These are phyloP conservation scores for Trypanosoma congolense DNA, from an alignment of 208 protist genomes.

Conservation along the genomic window DNA sequence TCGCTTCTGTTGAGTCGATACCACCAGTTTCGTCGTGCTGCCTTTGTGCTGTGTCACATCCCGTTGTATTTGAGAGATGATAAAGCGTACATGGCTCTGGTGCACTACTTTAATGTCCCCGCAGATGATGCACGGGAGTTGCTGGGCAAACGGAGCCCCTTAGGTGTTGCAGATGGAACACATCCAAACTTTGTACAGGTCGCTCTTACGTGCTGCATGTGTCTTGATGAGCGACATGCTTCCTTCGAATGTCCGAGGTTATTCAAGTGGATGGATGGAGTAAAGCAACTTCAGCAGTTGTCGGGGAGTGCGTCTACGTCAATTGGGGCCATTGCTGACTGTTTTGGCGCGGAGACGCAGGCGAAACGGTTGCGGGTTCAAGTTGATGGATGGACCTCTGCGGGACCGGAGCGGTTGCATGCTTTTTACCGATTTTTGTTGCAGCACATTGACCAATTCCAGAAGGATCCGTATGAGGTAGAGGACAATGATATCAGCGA, in stretches of 20 bases:
- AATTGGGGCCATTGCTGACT: constrained; percentile 14
- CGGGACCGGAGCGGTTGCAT: constrained; percentile 74
- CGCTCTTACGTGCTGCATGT: constrained; percentile 84
- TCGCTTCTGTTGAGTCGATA: constrained; percentile 55
- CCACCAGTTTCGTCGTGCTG: constrained; percentile 70
- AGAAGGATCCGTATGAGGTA: constrained; percentile 9
- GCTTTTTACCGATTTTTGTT: constrained; percentile 76
- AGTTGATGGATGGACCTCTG: constrained; percentile 77
- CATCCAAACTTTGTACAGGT: constrained; percentile 86
- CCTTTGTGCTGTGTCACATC: constrained; percentile 83
- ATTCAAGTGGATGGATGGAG: constrained; percentile 47
- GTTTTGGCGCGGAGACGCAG: constrained; percentile 11
- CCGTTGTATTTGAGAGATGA: constrained; percentile 51
- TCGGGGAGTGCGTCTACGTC: not conserved
- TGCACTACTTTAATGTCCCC: constrained; percentile 66
- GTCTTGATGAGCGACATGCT: constrained; percentile 77
- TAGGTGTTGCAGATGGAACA: constrained; percentile 23
- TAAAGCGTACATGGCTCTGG: constrained; percentile 43
- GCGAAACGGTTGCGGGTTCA: constrained; percentile 52
- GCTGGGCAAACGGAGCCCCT: constrained; percentile 34
- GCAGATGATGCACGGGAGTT: constrained; percentile 57
- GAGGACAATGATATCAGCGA: constrained; percentile 8
- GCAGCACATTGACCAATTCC: constrained; percentile 37
- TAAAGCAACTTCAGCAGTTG: constrained; percentile 22
- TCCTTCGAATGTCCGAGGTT: constrained; percentile 70